Conservation (phyloP, 805 yeast genomes). For the Saturnispora halmiae region DNA sequence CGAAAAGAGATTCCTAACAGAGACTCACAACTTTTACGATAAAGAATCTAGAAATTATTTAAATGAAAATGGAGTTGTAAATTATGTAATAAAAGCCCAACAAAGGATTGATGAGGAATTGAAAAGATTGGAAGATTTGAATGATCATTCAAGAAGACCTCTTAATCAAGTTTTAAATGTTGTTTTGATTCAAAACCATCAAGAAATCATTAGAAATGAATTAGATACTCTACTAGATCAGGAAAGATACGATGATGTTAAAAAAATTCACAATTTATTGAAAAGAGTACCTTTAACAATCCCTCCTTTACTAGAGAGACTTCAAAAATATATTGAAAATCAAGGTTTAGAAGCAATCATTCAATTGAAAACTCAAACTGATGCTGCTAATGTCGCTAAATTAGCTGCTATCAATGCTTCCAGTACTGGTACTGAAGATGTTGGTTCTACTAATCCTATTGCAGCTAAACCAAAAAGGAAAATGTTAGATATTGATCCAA, state of each 20-base stretch:
- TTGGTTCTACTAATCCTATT: too few relatives aligned
- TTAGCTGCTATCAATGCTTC: constrained; percentile 2
- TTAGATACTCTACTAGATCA: constrained; percentile 68
- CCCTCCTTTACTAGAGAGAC: constrained; percentile 63
- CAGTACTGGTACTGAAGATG: constrained; percentile 2
- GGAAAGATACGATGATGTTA: constrained; percentile 61
- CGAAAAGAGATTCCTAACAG: constrained; percentile 66
- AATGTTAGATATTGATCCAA: constrained; percentile 43
- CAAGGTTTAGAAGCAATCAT: constrained; percentile 56
- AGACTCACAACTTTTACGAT: constrained; percentile 56
- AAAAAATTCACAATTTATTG: constrained; percentile 67
- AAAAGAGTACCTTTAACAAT: constrained; percentile 72
- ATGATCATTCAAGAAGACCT: constrained; percentile 77
- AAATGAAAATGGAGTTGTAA: constrained; percentile 71
- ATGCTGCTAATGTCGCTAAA: constrained; percentile 9
- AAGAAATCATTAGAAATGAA: constrained; percentile 66
- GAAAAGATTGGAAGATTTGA: constrained; percentile 62
- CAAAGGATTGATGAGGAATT: constrained; percentile 77
- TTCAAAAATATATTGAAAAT: constrained; percentile 61
- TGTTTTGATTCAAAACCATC: constrained; percentile 71
- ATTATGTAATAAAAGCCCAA: constrained; percentile 82
- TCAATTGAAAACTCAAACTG: constrained; percentile 35
- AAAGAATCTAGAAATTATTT: constrained; percentile 62
- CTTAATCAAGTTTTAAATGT: constrained; percentile 68
- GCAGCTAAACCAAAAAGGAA: constrained; percentile 10